phyloP scores from a whole-genome alignment of 371 early-diverging fungal species.

The Mucor racemosus region DNA sequence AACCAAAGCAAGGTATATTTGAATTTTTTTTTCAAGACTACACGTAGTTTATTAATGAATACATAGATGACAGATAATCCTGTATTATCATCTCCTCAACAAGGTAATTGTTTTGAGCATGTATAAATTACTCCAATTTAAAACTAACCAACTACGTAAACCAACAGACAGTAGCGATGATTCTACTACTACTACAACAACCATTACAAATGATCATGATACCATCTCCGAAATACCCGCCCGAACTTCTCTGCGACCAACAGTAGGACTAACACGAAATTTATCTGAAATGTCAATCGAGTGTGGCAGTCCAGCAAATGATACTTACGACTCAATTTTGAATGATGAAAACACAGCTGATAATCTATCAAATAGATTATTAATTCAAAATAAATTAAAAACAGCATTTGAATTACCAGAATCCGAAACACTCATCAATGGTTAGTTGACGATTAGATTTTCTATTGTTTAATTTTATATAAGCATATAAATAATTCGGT shows the following conservation, averaged over 20 bases:
- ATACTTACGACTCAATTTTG: not conserved
- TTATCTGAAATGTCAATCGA: conserved; percentile 45
- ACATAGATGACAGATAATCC: not conserved
- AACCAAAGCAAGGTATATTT: not conserved
- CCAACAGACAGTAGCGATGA: not conserved
- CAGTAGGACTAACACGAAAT: conserved; percentile 1
- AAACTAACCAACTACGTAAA: not conserved
- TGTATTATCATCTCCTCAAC: too few relatives aligned
- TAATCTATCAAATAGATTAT: not conserved
- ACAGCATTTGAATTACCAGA: conserved; percentile 23
- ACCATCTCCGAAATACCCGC: conserved; percentile 11
- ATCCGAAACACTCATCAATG: conserved; percentile 19
- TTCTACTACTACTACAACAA: not conserved
- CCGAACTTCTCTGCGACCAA: not conserved
- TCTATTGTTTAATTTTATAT: not conserved
- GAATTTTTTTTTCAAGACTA: not conserved
- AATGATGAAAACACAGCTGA: not conserved
- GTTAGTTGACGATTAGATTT: conserved; percentile 9
- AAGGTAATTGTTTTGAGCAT: too few relatives aligned
- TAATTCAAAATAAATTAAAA: conserved; percentile 25
- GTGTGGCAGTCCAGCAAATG: conserved; percentile 7
- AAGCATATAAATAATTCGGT: conserved; percentile 1
- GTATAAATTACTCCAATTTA: too few relatives aligned
- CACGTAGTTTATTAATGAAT: not conserved
- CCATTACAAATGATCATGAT: not conserved